Base-by-base conservation (phyloP, 371 early-diverging fungal species). In the Syncephalastrum monosporum region DNA sequence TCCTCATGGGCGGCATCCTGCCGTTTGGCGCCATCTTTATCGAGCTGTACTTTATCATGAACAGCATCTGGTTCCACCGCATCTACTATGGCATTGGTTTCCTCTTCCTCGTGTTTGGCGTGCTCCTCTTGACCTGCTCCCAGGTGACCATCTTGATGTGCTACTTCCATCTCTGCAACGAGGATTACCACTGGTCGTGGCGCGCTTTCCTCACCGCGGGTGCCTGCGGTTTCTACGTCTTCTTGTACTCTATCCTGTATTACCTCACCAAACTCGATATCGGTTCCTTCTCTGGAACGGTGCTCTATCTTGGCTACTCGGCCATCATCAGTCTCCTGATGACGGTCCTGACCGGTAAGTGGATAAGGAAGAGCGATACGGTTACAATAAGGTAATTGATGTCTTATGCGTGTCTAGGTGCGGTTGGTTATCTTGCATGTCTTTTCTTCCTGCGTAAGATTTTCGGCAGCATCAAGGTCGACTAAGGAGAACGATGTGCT, bases 111-210 rank as follows among this genome's bases (percentile, higher is more conserved):
- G 92, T 92, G 13, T 92, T 91, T 63, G 60, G 81, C 47, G 89
- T 94, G 42, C 68, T 94, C 62, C 63, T 91, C 15, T 59, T 93
- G 42, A 92, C 94, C 0, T 90, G 91, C 48, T 78, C 86, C 7
- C 85, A 91, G 67, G 87, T 93, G 12, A 83, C 96, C 3, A 79
- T 94, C 17, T 72, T 94, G 48, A 78, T 93, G 74, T 83, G 86
- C 27, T 95, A 93, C 71, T 90, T 95, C 81, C 88, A 90, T 56
- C 82, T 94, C 19, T 91, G 93, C 67, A 74, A 91, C 3, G 96
- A 97, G 72, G 91, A 95, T 67, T 94, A 94, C 64, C 82, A 85
- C 56, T 94, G 97, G 97, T 86, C 86, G 65, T 97, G 97, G 97
- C 79, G 93, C 27, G 83, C 96, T 1, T 94, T 94, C 75, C 72